These are phyloP conservation scores for Gnetum montanum DNA, from an alignment of 75 land plant species.

Conservation along the genomic window DNA sequence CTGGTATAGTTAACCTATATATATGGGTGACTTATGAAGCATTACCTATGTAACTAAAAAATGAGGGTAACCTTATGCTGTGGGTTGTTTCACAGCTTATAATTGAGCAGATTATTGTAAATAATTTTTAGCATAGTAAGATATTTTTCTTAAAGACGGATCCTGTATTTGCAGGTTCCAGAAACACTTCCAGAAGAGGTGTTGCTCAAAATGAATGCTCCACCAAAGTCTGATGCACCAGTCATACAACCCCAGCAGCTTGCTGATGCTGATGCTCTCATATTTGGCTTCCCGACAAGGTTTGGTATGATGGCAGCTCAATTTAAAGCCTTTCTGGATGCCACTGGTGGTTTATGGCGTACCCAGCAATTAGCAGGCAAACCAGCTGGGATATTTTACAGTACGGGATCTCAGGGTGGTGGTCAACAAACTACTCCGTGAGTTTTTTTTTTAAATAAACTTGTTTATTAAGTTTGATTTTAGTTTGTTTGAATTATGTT, in stretches of 20 bases:
- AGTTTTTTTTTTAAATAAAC: conserved; percentile 21
- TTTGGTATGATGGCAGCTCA: conserved; percentile 99
- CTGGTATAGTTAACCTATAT: too few relatives aligned
- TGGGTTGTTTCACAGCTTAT: too few relatives aligned
- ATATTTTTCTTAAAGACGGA: neutral
- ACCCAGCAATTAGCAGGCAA: conserved; percentile 81
- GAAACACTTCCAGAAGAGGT: conserved; percentile 79
- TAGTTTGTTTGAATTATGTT: too few relatives aligned
- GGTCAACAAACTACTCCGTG: conserved; percentile 97
- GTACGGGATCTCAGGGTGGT: conserved; percentile 91
- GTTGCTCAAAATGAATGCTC: conserved; percentile 73
- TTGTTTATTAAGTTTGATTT: too few relatives aligned
- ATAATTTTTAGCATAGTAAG: too few relatives aligned
- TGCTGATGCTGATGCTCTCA: conserved; percentile 78
- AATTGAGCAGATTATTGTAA: too few relatives aligned
- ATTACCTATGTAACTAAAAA: too few relatives aligned
- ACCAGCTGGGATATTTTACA: conserved; percentile 85
- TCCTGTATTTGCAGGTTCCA: conserved; percentile 53
- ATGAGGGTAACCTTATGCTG: too few relatives aligned
- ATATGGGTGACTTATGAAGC: too few relatives aligned
- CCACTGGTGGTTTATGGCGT: conserved; percentile 89
- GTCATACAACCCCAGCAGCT: conserved; percentile 62
- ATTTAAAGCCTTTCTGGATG: conserved; percentile 92
- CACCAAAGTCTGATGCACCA: conserved; percentile 84
- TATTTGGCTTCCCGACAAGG: conserved; percentile 92